Evolutionary conservation across 2,329 filamentous ascomycete species (phyloP).

Genomic region (Calonectria crousiana): DNA sequence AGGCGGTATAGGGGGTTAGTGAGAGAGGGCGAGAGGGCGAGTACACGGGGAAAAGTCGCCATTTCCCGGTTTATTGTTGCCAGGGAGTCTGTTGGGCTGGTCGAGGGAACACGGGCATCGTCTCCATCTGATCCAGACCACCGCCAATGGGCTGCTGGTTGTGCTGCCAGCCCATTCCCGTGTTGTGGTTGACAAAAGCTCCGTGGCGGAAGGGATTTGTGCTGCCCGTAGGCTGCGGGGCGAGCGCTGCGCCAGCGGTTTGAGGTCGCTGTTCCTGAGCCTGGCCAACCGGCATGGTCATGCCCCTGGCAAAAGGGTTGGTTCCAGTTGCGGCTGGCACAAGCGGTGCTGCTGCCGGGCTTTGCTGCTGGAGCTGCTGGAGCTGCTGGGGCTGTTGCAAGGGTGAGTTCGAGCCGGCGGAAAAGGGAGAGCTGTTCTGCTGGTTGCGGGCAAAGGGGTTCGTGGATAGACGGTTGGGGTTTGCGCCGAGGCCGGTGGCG

Average conservation of each 20-base stretch:
- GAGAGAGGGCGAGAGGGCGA: not conserved
- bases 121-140: constrained; percentile 81
- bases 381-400: constrained; percentile 54
- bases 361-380: constrained; percentile 43
- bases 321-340: constrained; percentile 67
- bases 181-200: constrained; percentile 88
- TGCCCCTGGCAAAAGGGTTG: constrained; percentile 68
- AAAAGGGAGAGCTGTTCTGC: constrained; percentile 52
- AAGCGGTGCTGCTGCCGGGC: constrained; percentile 51
- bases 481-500: constrained; percentile 45
- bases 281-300: constrained; percentile 41
- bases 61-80: constrained; percentile 59
- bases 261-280: constrained; percentile 58
- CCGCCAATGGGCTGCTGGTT: constrained; percentile 84
- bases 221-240: constrained; percentile 84
- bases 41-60: not conserved
- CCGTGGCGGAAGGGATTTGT: constrained; percentile 97
- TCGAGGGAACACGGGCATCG: constrained; percentile 87
- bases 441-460: constrained; percentile 86
- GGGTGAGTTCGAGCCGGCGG: constrained; percentile 52
- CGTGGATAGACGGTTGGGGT: constrained; percentile 73
- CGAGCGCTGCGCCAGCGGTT: constrained; percentile 64
- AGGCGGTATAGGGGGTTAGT: constrained; percentile 6
- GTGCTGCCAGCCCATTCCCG: constrained; percentile 90
- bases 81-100: constrained; percentile 74